Conservation (phyloP, 192 early-diverging fungal genomes). For the Entophlyctis helioformis region DNA sequence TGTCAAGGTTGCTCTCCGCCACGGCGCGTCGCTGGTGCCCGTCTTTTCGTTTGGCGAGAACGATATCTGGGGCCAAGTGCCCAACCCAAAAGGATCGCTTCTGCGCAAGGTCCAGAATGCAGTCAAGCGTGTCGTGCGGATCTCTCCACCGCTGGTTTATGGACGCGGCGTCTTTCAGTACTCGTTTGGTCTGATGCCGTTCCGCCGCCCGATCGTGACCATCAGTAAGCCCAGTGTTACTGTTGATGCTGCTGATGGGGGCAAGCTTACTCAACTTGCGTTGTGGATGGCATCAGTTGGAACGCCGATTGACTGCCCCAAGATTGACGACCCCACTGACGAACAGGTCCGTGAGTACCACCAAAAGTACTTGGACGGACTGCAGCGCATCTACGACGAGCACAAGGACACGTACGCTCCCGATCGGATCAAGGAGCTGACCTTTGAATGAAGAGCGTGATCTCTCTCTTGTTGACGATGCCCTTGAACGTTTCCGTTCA, state of each 20-base stretch:
- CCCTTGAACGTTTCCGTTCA: too few species aligned
- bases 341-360: slow-evolving; percentile 49
- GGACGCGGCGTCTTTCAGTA: slow-evolving; percentile 78
- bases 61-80: slow-evolving; percentile 64
- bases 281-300: too few species aligned
- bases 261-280: neutral
- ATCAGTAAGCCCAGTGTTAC: slow-evolving; percentile 4
- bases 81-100: slow-evolving; percentile 45
- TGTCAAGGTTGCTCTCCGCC: slow-evolving; percentile 67
- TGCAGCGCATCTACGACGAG: slow-evolving; percentile 45
- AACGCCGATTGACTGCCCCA: slow-evolving; percentile 31
- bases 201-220: slow-evolving; percentile 10
- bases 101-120: slow-evolving; percentile 54
- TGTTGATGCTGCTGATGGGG: too few species aligned
- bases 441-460: too few species aligned
- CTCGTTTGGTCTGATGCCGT: slow-evolving; percentile 40
- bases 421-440: too few species aligned
- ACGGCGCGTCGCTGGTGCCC: slow-evolving; percentile 68
- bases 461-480: too few species aligned
- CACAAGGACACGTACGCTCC: slow-evolving; percentile 54
- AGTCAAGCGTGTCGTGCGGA: slow-evolving; percentile 31
- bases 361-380: slow-evolving; percentile 47
- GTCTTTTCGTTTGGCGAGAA: slow-evolving; percentile 78
- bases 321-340: slow-evolving; percentile 38
- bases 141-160: slow-evolving; percentile 43